A percentile compares a stretch with the other conserved stretches of the same genome.
Evolutionary conservation across 2,329 filamentous ascomycete species (phyloP).

Genomic region (Trichoderma guizhouense): DNA sequence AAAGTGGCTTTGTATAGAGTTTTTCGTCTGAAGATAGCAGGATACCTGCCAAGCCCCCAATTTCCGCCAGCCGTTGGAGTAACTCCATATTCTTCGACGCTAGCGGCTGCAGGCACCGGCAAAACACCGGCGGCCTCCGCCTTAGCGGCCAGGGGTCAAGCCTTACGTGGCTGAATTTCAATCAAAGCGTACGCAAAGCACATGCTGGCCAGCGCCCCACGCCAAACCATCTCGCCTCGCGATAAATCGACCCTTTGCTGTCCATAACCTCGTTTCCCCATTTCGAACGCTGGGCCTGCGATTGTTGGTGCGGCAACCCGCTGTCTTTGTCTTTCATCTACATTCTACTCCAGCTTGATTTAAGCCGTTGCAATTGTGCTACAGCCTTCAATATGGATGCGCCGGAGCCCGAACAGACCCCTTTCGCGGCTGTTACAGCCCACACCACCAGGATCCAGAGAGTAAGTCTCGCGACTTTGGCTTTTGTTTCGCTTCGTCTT

Average conservation of each 20-base stretch:
- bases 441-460: conserved; percentile 74
- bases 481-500: background rate
- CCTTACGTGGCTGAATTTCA: conserved; percentile 16
- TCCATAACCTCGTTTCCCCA: background rate
- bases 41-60: background rate
- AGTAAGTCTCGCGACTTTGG: conserved; percentile 44
- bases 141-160: conserved; percentile 3
- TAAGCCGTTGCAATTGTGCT: background rate
- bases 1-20: background rate
- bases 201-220: conserved; percentile 16
- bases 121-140: background rate
- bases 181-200: conserved; percentile 7
- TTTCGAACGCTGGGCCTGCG: background rate
- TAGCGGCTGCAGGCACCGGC: background rate
- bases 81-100: background rate
- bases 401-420: conserved; percentile 82
- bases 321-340: background rate
- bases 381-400: conserved; percentile 65
- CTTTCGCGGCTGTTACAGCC: conserved; percentile 83
- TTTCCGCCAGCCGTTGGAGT: background rate
- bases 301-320: background rate
- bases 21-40: background rate
- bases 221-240: conserved; percentile 8
- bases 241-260: background rate
- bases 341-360: background rate